Conservation (phyloP, 306 rosid species). For the Cyamopsis tetragonoloba region DNA sequence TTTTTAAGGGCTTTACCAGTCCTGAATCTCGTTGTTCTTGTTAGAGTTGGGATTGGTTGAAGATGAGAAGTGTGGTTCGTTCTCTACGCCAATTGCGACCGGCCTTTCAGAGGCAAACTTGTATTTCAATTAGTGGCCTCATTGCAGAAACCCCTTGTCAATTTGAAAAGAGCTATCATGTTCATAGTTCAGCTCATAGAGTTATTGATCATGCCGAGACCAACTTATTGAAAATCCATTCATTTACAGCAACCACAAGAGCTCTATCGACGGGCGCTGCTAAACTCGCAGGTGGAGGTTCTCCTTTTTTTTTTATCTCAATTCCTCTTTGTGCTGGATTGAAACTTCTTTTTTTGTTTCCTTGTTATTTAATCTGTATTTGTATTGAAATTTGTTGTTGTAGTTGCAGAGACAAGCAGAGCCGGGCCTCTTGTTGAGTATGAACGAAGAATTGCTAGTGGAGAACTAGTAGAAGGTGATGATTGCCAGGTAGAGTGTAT, state of each 20-base stretch:
- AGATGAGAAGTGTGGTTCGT: slow-evolving; percentile 64
- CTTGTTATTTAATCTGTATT: not conserved
- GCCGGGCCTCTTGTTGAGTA: slow-evolving; percentile 95
- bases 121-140: slow-evolving; percentile 27
- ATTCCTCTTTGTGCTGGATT: not conserved
- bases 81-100: slow-evolving; percentile 43
- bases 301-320: not conserved
- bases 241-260: slow-evolving; percentile 39
- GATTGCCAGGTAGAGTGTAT: slow-evolving; percentile 60
- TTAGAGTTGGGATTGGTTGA: slow-evolving; percentile 29
- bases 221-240: slow-evolving; percentile 22
- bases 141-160: slow-evolving; percentile 29
- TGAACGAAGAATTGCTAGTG: slow-evolving; percentile 71
- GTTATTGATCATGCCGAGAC: slow-evolving; percentile 30
- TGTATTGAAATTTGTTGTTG: slow-evolving; percentile 27
- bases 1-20: not conserved
- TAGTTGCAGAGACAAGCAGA: slow-evolving; percentile 40
- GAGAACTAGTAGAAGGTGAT: slow-evolving; percentile 90
- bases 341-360: not conserved
- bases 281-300: slow-evolving; percentile 60
- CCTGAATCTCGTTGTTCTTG: slow-evolving; percentile 5
- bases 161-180: slow-evolving; percentile 28
- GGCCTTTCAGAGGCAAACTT: slow-evolving; percentile 32
- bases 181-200: slow-evolving; percentile 38
- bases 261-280: slow-evolving; percentile 47